phyloP scores from a whole-genome alignment of 2,329 filamentous ascomycete genomes.

The Sarocladium strictum region DNA sequence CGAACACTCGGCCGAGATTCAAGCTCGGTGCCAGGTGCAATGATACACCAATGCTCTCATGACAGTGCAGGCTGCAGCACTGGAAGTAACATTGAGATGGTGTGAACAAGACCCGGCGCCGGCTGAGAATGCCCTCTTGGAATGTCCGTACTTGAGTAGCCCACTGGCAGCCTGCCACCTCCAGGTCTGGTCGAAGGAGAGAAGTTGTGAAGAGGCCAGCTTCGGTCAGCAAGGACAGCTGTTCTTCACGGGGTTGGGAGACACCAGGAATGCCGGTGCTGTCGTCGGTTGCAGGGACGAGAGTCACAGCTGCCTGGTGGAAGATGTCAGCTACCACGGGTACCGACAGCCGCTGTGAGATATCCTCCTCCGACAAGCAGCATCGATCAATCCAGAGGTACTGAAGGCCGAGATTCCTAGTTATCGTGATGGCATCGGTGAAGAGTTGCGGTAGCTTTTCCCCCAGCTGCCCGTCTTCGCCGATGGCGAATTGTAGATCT shows the following conservation, averaged over 20 bases:
- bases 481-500: constrained; percentile 3
- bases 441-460: background rate
- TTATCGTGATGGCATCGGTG: constrained; percentile 26
- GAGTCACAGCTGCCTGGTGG: constrained; percentile 24
- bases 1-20: constrained; percentile 13
- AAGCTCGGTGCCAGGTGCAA: constrained; percentile 23
- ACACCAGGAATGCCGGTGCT: constrained; percentile 28
- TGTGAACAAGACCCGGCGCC: constrained; percentile 29
- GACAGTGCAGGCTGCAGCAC: constrained; percentile 29
- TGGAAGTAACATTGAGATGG: constrained; percentile 32
- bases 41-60: constrained; percentile 28
- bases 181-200: constrained; percentile 27
- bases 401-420: constrained; percentile 25
- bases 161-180: constrained; percentile 29
- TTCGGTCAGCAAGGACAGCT: constrained; percentile 27
- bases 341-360: constrained; percentile 21
- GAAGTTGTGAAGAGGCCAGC: constrained; percentile 29
- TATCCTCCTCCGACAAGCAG: constrained; percentile 25
- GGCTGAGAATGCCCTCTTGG: constrained; percentile 30
- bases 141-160: constrained; percentile 29
- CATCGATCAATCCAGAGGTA: constrained; percentile 33
- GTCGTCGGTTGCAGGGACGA: constrained; percentile 29
- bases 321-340: constrained; percentile 29
- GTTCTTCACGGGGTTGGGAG: constrained; percentile 25
- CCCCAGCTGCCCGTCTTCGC: constrained; percentile 12